A percentile compares a stretch with the other conserved stretches of the same genome.
phyloP scores from a whole-genome alignment of 1,139 yeast species.

The Nakaseomyces kungkrabaensis region DNA sequence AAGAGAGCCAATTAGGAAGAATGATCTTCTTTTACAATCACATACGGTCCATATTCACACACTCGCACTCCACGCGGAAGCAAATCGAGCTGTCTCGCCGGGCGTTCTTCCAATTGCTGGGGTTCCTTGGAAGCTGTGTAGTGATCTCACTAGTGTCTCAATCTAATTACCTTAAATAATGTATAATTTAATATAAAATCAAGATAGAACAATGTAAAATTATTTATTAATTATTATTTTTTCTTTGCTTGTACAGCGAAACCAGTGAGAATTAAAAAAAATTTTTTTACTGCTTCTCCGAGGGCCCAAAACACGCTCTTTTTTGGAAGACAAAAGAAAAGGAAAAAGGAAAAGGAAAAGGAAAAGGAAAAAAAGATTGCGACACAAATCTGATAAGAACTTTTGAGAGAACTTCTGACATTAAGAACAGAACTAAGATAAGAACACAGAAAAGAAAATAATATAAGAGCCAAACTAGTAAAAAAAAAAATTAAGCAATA shows the following conservation, averaged over 20 bases:
- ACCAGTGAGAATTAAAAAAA: too few relatives aligned
- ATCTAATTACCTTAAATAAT: slow-evolving; percentile 15
- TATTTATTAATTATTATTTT: too few relatives aligned
- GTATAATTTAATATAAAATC: not conserved
- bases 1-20: slow-evolving; percentile 3
- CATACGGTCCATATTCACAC: slow-evolving; percentile 23
- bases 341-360: not conserved
- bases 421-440: too few relatives aligned
- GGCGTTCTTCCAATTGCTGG: slow-evolving; percentile 29
- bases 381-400: not conserved
- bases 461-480: too few relatives aligned
- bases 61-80: slow-evolving; percentile 24
- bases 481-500: too few relatives aligned
- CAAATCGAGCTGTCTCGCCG: slow-evolving; percentile 26
- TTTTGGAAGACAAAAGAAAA: not conserved
- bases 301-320: not conserved
- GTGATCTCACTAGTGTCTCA: slow-evolving; percentile 27
- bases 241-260: too few relatives aligned
- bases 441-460: too few relatives aligned
- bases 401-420: too few relatives aligned
- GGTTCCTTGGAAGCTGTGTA: slow-evolving; percentile 28
- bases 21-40: slow-evolving; percentile 25
- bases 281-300: not conserved
- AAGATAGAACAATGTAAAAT: too few relatives aligned
- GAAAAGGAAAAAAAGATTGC: not conserved